Conservation (phyloP, 192 early-diverging fungal species). For the Funneliformis mosseae region DNA sequence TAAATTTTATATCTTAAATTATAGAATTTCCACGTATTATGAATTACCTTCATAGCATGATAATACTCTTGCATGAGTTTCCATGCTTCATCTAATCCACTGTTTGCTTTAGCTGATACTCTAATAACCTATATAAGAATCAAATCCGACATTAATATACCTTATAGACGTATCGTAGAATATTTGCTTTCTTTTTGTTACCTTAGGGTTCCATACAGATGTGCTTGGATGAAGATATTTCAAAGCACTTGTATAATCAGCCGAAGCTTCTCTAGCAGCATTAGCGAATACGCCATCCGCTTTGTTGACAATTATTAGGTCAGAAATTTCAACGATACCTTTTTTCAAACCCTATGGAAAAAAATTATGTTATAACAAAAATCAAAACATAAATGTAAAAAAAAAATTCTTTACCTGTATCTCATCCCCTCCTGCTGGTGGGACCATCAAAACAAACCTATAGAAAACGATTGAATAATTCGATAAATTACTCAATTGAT, state of each 20-base stretch:
- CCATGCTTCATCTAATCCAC: conserved; percentile 62
- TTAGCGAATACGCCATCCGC: conserved; percentile 69
- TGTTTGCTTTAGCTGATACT: conserved; percentile 57
- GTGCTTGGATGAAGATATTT: conserved; percentile 60
- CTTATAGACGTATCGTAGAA: neutral
- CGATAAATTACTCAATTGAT: neutral
- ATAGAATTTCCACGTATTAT: neutral
- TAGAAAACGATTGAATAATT: neutral
- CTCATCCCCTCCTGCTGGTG: conserved; percentile 84
- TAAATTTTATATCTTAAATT: neutral
- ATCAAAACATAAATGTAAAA: neutral
- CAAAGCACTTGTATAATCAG: conserved; percentile 71
- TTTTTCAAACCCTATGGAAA: conserved; percentile 74
- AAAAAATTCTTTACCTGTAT: conserved; percentile 56
- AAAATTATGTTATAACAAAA: neutral
- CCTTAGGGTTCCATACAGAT: conserved; percentile 50
- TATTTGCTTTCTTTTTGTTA: neutral
- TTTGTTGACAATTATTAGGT: conserved; percentile 83
- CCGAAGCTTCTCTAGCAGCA: conserved; percentile 64
- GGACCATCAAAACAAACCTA: conserved; percentile 74
- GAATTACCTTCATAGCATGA: conserved; percentile 52
- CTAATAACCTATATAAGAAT: conserved; percentile 49
- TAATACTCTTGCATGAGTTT: conserved; percentile 61
- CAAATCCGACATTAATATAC: neutral
- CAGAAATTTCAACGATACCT: conserved; percentile 84